phyloP scores from a whole-genome alignment of 257 asterid species.

The Fraxinus quadrangulata region DNA sequence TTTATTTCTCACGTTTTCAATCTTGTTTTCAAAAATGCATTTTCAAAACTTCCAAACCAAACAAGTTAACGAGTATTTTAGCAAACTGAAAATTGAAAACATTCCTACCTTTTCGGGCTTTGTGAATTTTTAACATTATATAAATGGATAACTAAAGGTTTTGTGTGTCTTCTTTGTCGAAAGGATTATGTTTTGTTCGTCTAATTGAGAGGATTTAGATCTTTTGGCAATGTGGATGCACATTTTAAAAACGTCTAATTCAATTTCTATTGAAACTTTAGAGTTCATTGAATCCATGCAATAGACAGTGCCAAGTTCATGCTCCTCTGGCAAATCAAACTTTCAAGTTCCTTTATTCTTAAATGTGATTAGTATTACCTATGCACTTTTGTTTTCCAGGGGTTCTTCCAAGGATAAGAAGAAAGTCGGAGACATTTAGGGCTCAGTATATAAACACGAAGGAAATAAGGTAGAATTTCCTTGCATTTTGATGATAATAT shows the following conservation, averaged over 20 bases:
- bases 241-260: not conserved
- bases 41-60: too few relatives aligned
- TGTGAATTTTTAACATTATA: not conserved
- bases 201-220: conserved; percentile 4
- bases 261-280: not conserved
- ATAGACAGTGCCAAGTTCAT: not conserved
- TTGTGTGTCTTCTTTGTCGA: conserved; percentile 7
- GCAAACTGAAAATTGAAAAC: too few relatives aligned
- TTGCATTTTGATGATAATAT: conserved; percentile 26
- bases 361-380: conserved; percentile 10
- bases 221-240: not conserved
- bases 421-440: conserved; percentile 92
- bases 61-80: too few relatives aligned
- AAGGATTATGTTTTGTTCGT: conserved; percentile 11
- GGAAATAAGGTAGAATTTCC: conserved; percentile 65
- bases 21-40: too few relatives aligned
- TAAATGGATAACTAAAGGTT: not conserved
- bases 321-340: not conserved
- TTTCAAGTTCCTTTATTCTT: conserved; percentile 7
- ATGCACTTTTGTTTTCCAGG: conserved; percentile 46
- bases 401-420: conserved; percentile 59
- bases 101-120: too few relatives aligned
- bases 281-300: not conserved
- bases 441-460: conserved; percentile 79
- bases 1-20: too few relatives aligned